A percentile compares a stretch with the other conserved stretches of the same genome.
Evolutionary conservation across 371 early-diverging fungal species (phyloP).

Genomic region (Mortierella polycephala): DNA sequence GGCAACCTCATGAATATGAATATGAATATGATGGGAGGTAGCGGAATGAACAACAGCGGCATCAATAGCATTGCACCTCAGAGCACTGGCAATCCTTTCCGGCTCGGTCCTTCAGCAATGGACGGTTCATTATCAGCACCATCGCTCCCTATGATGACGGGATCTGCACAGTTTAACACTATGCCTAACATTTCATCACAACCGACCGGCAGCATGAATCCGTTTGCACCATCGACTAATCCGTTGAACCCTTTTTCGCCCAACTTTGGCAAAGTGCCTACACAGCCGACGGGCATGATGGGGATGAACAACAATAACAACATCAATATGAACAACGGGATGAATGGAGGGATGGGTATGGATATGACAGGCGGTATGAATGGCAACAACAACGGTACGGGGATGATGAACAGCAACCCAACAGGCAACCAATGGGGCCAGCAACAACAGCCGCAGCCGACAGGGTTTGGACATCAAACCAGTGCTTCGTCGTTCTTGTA

Average conservation of each 20-base stretch:
- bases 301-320: slow-evolving; percentile 21
- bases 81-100: slow-evolving; percentile 51
- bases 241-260: slow-evolving; percentile 53
- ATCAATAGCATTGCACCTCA: slow-evolving; percentile 35
- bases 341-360: slow-evolving; percentile 9
- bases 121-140: slow-evolving; percentile 15
- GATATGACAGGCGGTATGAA: slow-evolving; percentile 9
- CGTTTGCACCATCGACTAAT: slow-evolving; percentile 47
- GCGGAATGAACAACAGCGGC: slow-evolving; percentile 11
- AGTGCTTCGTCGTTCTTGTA: slow-evolving; percentile 21
- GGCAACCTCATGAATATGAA: slow-evolving; percentile 11
- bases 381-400: slow-evolving; percentile 2
- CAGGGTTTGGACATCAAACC: slow-evolving; percentile 16
- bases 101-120: slow-evolving; percentile 21
- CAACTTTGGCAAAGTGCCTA: slow-evolving; percentile 45
- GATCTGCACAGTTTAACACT: slow-evolving; percentile 36
- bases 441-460: slow-evolving; percentile 17
- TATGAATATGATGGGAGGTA: slow-evolving; percentile 20
- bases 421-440: slow-evolving; percentile 18
- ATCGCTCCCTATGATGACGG: slow-evolving; percentile 47
- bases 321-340: slow-evolving; percentile 1
- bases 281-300: slow-evolving; percentile 45
- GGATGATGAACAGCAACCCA: slow-evolving; percentile 6
- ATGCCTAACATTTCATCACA: slow-evolving; percentile 46
- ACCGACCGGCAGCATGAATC: slow-evolving; percentile 39